Percentiles rank a stretch among this genome's conserved stretches.
These are phyloP conservation scores for Telfairia occidentalis DNA, from an alignment of 331 rosid species.

Conservation along the genomic window DNA sequence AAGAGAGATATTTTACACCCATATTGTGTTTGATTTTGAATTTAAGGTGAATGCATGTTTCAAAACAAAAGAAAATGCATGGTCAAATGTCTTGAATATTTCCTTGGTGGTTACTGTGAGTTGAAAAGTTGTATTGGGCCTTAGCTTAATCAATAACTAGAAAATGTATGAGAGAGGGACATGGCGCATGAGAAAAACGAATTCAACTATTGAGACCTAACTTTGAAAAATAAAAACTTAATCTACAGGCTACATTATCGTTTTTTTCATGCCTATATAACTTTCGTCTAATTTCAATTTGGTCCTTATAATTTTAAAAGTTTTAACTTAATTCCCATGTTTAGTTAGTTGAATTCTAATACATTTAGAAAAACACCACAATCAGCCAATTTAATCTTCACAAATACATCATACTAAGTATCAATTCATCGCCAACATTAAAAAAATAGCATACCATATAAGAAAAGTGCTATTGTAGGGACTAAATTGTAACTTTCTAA, in stretches of 20 bases:
- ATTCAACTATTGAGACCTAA: neutral
- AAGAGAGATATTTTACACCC: neutral
- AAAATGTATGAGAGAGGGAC: neutral
- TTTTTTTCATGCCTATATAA: too few relatives aligned
- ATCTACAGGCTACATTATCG: too few relatives aligned
- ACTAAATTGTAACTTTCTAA: too few relatives aligned
- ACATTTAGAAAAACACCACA: neutral
- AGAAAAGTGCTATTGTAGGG: too few relatives aligned
- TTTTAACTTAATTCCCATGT: too few relatives aligned
- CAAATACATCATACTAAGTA: neutral
- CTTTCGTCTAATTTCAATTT: too few relatives aligned
- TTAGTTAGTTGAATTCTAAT: too few relatives aligned
- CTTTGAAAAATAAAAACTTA: constrained; percentile 1
- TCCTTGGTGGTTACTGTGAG: neutral
- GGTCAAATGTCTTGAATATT: constrained; percentile 5
- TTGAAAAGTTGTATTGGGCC: neutral
- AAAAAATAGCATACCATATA: too few relatives aligned
- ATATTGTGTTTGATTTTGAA: neutral
- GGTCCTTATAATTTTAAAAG: too few relatives aligned
- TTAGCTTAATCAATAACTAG: neutral
- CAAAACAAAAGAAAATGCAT: neutral
- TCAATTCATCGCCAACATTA: neutral
- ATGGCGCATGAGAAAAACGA: neutral
- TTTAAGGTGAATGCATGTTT: neutral
- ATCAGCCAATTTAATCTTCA: neutral